Base-by-base conservation (phyloP, 176 grass and related monocot species). In the Stipa capillata region DNA sequence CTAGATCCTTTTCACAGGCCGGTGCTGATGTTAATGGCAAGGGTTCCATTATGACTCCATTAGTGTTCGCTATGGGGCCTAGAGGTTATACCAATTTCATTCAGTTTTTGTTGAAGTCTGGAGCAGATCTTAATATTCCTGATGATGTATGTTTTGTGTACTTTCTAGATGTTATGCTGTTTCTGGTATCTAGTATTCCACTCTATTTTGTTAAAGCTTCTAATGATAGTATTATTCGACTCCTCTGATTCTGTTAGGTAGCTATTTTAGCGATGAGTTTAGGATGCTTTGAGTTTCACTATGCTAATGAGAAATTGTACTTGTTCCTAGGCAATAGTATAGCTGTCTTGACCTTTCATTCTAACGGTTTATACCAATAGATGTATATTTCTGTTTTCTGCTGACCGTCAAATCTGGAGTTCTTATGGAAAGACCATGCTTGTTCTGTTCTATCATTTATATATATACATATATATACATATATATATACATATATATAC, bases 11-110 rank as follows among this genome's bases (percentile, higher is more conserved):
- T 71, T 25, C 55, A 61, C 75, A 87, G 85, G 79, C 79, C 43
- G 85, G 85, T 77, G 85, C 72, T 71, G 85, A 82, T 47, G 79
- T 87, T 37, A 78, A 87, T 71, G 70, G 34, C 1, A 52, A 69
- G 39, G 29, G 62, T 63, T 49, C 41, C 31, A 0, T 24, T 62
- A 0, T 4, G 45, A 6, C 72, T 52, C 74, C 83, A 28, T 65
- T 85, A 18, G 17, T 42, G 34, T 41, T 79, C 3, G 65, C 75
- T 79, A 62, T 55, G 11, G 17, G 4, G 12, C 0, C 8, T 15
- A 63, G 72, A 32, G 85, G 79, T 15, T 77, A 53, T 60, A 87
- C 85, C 36, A 16, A 82, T 8, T 69, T 82, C 45, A 54, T 87
- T 41, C 7, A 1, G 24, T 71, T 82, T 52, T 72, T 87, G 23